Evolutionary conservation across 495 filamentous ascomycete species (phyloP), one percentile per base, ranked within the genome.

Genomic region (Chaetomidium leptoderma): DNA sequence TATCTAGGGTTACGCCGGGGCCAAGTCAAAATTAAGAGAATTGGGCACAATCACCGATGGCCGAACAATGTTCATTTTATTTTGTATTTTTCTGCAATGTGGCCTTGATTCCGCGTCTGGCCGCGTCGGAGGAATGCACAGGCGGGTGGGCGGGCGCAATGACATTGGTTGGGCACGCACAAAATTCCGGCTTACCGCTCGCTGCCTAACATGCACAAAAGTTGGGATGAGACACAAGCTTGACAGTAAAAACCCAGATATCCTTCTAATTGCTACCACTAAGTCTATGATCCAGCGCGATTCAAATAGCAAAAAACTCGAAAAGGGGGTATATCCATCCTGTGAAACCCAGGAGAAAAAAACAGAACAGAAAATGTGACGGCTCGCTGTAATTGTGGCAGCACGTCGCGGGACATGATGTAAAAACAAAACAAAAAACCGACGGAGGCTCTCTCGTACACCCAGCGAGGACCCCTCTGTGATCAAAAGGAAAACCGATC

Each of bases 281-380:
- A 45, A 19, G 45, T 56, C 11, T 23, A 23, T 57, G 48, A 45
- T 50, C 45, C 32, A 7, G 6, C 21, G 27, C 27, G 24, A 17
- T 26, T 21, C 30, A 37, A 50, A 19, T 40, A 58, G 6, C 58
- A 53, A 30, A 57, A 58, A 61, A 48, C 44, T 56, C 35, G 48
- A 59, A 54, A 54, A 60, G 21, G 58, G 67, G 68, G 68, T 70
- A 70, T 70, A 70, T 70, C 68, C 68, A 69, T 67, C 68, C 64
- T 65, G 68, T 62, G 60, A 62, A 59, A 62, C 52, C 63, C 67
- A 53, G 49, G 53, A 53, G 54, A 64, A 61, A 53, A 53, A 26
- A 56, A 23, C 17, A 36, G 9, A 11, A 17, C 17, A 60, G 35
- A 24, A 40, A 53, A 53, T 30, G 6, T 24, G 49, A 62, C 58